Percentiles rank a stretch among this genome's conserved stretches.
Evolutionary conservation across 2,329 filamentous ascomycete genomes (phyloP).

Genomic region (Delphinella strobiligena): DNA sequence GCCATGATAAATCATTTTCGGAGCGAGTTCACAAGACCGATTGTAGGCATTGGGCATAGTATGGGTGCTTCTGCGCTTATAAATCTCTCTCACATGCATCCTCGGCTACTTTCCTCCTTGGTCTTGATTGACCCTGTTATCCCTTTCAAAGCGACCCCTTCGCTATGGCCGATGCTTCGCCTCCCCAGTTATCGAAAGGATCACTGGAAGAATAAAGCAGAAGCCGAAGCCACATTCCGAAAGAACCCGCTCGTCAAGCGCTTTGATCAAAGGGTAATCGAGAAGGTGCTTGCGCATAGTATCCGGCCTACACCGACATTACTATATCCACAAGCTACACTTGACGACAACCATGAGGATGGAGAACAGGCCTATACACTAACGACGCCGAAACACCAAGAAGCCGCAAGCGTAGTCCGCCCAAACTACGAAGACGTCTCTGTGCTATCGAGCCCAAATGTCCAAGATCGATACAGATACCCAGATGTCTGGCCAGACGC

Average conservation of each 20-base stretch:
- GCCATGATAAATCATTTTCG: slow-evolving; percentile 78
- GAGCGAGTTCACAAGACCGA: slow-evolving; percentile 64
- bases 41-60: slow-evolving; percentile 79
- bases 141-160: slow-evolving; percentile 30
- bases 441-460: slow-evolving; percentile 15
- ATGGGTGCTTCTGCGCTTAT: slow-evolving; percentile 69
- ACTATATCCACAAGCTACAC: slow-evolving; percentile 37
- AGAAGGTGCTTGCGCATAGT: slow-evolving; percentile 60
- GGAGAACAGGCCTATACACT: slow-evolving; percentile 46
- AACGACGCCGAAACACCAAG: not conserved
- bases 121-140: slow-evolving; percentile 78
- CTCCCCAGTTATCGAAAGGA: slow-evolving; percentile 64
- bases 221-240: slow-evolving; percentile 54
- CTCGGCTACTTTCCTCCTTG: slow-evolving; percentile 63
- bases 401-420: slow-evolving; percentile 57
- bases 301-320: slow-evolving; percentile 59
- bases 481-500: slow-evolving; percentile 26
- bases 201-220: slow-evolving; percentile 63
- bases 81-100: slow-evolving; percentile 64
- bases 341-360: slow-evolving; percentile 10
- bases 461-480: slow-evolving; percentile 26
- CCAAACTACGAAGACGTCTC: slow-evolving; percentile 35
- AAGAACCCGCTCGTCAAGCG: slow-evolving; percentile 62
- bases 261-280: slow-evolving; percentile 74
- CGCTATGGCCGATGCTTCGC: slow-evolving; percentile 29